Base-by-base conservation (phyloP, 805 yeast species). In the Torulaspora quercuum region DNA sequence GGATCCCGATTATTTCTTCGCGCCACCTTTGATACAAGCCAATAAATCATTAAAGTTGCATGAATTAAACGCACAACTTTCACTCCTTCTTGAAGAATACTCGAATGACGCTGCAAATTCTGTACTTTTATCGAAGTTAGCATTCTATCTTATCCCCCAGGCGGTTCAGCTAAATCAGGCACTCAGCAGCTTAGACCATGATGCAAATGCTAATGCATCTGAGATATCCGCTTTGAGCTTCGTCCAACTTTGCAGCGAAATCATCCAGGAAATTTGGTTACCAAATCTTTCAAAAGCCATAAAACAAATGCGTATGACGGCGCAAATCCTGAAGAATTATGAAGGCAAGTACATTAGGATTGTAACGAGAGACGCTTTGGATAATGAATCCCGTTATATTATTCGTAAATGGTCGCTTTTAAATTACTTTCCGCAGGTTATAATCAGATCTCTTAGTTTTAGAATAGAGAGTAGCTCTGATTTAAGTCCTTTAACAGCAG, bases 381-480 rank as follows among this genome's bases (percentile, higher is more conserved):
- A 26, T 6, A n/a, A 25, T 11, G 36, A 27, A 6, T 18, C 35
- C 3, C 25, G 25, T n/a, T 19, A 20, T 2, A 24, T 39, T 6
- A 20, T 33, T n/a, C 39, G 33, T 5, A 31, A 33, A 14, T 42
- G 46, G 46, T 36, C 43, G 8, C 31, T 30, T 14, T 16, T 37
- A 13, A 44, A 42, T 19, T 46, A 46, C 34, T 44, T 46, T 19
- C 46, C 50, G 6, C 23, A 25, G 27, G 39, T 46, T 7, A 14
- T 46, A 11, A 23, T 46, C 10, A 29, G 39, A 10, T 41, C 48
- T 4, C 33, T 46, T 3, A 32, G 23, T 12, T 41, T 37, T 26
- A 29, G 36, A 29, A 34, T 39, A 12, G 35, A 35, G 27, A 22
- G 29, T 19, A 16, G 11, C 7, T 14, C 23, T 10, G 37, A 12